A percentile compares a stretch with the other conserved stretches of the same genome.
Conservation (phyloP, 1,139 yeast genomes). For the Geotrichum cucujoidarum region DNA sequence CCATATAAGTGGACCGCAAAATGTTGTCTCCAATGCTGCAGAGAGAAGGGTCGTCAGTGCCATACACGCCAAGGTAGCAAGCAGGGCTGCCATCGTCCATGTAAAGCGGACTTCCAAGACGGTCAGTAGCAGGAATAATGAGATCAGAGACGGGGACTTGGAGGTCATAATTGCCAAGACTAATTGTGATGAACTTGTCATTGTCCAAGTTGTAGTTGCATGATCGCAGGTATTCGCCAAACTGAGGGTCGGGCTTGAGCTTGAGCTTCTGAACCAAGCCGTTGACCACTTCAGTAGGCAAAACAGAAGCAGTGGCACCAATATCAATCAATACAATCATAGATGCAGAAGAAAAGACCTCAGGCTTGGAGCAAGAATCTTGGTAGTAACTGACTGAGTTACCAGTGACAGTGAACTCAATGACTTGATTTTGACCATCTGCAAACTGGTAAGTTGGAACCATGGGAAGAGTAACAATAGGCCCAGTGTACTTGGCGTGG, state of each 20-base stretch:
- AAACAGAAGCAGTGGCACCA: slow-evolving; percentile 18
- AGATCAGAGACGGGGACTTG: slow-evolving; percentile 14
- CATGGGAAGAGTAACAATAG: slow-evolving; percentile 16
- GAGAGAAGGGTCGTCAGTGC: slow-evolving; percentile 46
- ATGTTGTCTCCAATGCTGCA: slow-evolving; percentile 62
- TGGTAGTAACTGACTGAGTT: slow-evolving; percentile 8
- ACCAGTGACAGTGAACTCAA: slow-evolving; percentile 19
- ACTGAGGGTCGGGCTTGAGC: slow-evolving; percentile 4
- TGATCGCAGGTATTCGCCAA: slow-evolving; percentile 25
- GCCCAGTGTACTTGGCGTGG: slow-evolving; percentile 42
- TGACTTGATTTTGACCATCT: slow-evolving; percentile 26
- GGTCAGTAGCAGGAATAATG: slow-evolving; percentile 13
- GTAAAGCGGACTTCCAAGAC: slow-evolving; percentile 11
- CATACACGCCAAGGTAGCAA: slow-evolving; percentile 49
- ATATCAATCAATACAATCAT: slow-evolving; percentile 18
- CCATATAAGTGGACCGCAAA: slow-evolving; percentile 53
- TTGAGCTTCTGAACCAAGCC: slow-evolving; percentile 4
- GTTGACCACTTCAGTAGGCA: slow-evolving; percentile 12
- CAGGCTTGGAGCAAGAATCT: slow-evolving; percentile 10
- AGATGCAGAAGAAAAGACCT: slow-evolving; percentile 1
- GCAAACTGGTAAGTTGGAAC: slow-evolving; percentile 45
- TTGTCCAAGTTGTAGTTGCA: slow-evolving; percentile 24
- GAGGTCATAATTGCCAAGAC: slow-evolving; percentile 11
- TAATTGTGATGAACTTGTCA: slow-evolving; percentile 17
- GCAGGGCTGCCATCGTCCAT: slow-evolving; percentile 51